A percentile compares a stretch with the other conserved stretches of the same genome.
These are phyloP conservation scores for Calocera viscosa DNA, from an alignment of 768 basidiomycete genomes.

Conservation along the genomic window DNA sequence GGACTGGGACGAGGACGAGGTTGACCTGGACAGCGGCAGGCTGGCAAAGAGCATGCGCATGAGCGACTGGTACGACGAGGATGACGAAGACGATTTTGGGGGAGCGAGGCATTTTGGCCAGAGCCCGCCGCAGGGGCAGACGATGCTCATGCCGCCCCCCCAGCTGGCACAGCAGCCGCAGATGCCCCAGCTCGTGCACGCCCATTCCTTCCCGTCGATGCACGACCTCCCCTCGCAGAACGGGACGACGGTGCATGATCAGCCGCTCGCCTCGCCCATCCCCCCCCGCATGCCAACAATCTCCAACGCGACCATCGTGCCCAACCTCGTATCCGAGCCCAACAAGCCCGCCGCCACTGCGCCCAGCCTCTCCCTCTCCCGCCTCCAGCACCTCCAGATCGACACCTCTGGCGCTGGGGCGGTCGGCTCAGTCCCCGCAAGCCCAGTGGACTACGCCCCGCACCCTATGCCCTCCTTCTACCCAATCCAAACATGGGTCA, in stretches of 20 bases:
- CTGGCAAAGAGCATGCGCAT: background rate
- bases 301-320: background rate
- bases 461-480: conserved; percentile 6
- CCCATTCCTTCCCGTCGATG: conserved; percentile 3
- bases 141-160: background rate
- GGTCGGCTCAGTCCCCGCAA: background rate
- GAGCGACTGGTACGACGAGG: conserved; percentile 1
- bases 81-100: background rate
- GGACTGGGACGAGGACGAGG: conserved; percentile 3
- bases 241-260: background rate
- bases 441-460: background rate
- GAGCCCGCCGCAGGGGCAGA: background rate
- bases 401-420: background rate
- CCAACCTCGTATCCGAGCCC: background rate
- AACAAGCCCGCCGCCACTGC: background rate
- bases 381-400: background rate
- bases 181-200: background rate
- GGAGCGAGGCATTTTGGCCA: background rate
- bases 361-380: conserved; percentile 1
- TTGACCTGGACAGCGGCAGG: background rate
- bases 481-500: conserved; percentile 2
- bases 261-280: background rate
- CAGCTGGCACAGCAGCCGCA: background rate
- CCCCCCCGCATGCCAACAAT: background rate
- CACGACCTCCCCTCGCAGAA: conserved; percentile 1